Evolutionary conservation across 495 filamentous ascomycete genomes (phyloP), one percentile per base, ranked within the genome.

Genomic region (Lasiosphaeria hispida): DNA sequence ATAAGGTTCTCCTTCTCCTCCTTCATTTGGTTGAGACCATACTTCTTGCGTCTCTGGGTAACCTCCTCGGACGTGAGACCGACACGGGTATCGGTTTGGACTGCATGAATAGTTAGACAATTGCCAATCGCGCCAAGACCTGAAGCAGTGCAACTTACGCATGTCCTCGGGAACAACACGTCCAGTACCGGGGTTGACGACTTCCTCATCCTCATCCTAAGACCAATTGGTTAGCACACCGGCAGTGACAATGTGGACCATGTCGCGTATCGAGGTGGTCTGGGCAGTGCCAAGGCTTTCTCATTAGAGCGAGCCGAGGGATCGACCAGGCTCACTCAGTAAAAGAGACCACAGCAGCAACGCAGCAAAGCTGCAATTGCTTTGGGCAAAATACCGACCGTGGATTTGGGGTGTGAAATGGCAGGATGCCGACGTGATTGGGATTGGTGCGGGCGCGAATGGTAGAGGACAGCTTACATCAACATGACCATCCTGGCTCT

Each of bases 21-120:
- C 63, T 89, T 91, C 86, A 96, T 87, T 69, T 88, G 83, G 66
- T 96, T 96, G 67, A 88, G 77, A 72, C 91, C 91, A 73, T 87
- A 91, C 72, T 88, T 91, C 71, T 82, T 89, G 48, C 89, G 84
- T 34, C 89, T 84, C 57, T 75, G 64, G 42, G 73, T 43, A 18
- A 93, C 88, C 72, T 95, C 87, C n/a, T 69, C 62, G 30, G 84
- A 77, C n/a, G 80, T 87, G 8, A 96, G 82, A 80, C 91, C 91
- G 19, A 69, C 63, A 48, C 79, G 80, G 33, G 83, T 85, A 61
- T 91, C 82, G 10, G 91, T 95, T 62, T 87, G 76, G 54, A 72
- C 61, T 63, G 53, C 47, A 35, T 33, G 10, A 1, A 8, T 4
- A 43, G 53, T 61, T 38, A 56, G 53, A 14, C 53, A 48, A 19